Conservation (phyloP, 306 rosid genomes). For the Adenanthera pavonina region DNA sequence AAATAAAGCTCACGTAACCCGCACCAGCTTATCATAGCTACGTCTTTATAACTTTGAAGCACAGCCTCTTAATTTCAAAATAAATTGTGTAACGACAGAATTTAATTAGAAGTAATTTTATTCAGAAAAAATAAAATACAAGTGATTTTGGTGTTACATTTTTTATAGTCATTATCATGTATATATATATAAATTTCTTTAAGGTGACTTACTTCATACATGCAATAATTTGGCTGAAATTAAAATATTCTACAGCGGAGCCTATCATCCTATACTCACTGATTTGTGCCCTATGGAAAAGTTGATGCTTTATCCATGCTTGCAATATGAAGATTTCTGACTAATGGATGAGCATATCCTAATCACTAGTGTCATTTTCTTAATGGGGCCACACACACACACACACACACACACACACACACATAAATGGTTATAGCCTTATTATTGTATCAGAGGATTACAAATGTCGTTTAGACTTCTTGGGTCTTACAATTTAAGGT, state of each 20-base stretch:
- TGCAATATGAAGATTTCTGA: constrained; percentile 20
- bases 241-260: background rate
- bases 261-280: background rate
- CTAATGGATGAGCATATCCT: background rate
- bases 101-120: background rate
- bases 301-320: constrained; percentile 29
- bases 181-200: no score
- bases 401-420: no score
- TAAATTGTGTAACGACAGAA: background rate
- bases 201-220: no score
- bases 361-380: background rate
- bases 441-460: constrained; percentile 9
- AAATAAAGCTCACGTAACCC: background rate
- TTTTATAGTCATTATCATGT: background rate
- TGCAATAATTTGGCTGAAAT: background rate
- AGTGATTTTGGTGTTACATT: background rate
- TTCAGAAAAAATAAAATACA: no score
- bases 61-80: background rate
- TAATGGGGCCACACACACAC: no score
- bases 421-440: background rate
- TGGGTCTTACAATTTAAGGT: constrained; percentile 1
- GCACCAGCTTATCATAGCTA: no score
- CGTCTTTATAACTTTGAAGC: background rate
- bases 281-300: constrained; percentile 30
- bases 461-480: no score